Evolutionary conservation across 2,329 filamentous ascomycete species (phyloP), one percentile per base, ranked within the genome.

Genomic region (Pestalotiopsis sp.): DNA sequence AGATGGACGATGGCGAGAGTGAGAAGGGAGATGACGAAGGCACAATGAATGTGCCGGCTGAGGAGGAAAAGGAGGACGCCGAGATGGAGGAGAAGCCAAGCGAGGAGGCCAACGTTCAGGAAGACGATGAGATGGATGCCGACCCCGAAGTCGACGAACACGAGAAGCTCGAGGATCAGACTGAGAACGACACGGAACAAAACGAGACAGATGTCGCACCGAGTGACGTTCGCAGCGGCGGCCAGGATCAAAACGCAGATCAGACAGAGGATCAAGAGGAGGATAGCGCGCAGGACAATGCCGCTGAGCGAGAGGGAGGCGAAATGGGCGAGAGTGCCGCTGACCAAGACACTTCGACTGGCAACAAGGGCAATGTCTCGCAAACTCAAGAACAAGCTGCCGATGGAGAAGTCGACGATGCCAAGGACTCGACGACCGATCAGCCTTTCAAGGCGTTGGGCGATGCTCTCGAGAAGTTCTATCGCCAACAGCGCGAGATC

Each of bases 401-500:
- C n/a, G 79, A 82, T 4, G 78, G 82, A n/a, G 82, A 86, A n/a
- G 78, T 82, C 45, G 79, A 82, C 3, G 77, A 77, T 69, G 70
- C 71, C 36, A 77, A 80, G 52, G 83, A 87, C 66, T 81, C 83
- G 39, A 77, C 81, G 12, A 78, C 82, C 58, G 82, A 86, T 60
- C 90, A 96, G 73, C 93, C 94, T 1, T 97, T 98, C 86, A 96
- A 96, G 82, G 97, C 97, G 77, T 88, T 99, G 38, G 96, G 96
- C 25, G 94, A 99, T 82, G 92, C 94, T 5, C 85, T 99, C 39
- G 95, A 98, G 79, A 90, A 92, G 74, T 99, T 95, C 93, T 95
- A 98, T 79, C 89, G 93, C 69, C 93, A 94, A 76, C 93, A 97
- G 75, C 89, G 89, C 61, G 92, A 97, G 70, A 98, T 99, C 74